Base-by-base conservation (phyloP, 257 asterid genomes). In the Penstemon eatonii region DNA sequence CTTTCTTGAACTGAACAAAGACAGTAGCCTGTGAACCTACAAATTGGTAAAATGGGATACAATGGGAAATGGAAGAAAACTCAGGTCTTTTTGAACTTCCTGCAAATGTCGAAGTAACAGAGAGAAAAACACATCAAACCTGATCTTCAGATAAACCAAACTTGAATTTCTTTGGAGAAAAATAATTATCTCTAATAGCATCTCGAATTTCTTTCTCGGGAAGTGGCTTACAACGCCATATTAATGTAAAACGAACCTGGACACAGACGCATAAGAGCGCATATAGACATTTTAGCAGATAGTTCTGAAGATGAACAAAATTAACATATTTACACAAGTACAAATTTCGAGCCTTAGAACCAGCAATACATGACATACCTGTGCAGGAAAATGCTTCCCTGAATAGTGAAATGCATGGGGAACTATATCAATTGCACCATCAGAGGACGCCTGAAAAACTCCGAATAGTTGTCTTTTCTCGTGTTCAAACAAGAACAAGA, bases 181-280 rank as follows among this genome's bases (percentile, higher is more conserved):
- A 89, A 78, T 91, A 91, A 66, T 91, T 91, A 60, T 87, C 94
- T 38, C 63, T 68, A 70, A 91, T 89, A 62, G 94, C 95, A 68
- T 65, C 85, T 39, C 65, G 71, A 61, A 91, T 89, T 62, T 85
- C 95, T 19, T 62, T 76, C 88, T 91, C 96, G 33, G 74, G 67
- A 55, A 91, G 89, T 52, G 98, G 96, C 61, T 73, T 61, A 74
- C 98, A 89, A 57, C 67, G 25, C 98, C 96, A 91, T 57, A 89
- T 67, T 40, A 69, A 83, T 53, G 70, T 71, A 82, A 91, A 81
- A 36, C 61, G 42, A 60, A 91, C 96, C 95, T 91, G 86, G 51
- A 75, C 75, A 77, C 12, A 41, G 43, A 72, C 67, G 67, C 46
- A 54, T 18, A 46, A 67, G 52, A 67, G 56, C 57, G 42, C 52